These are phyloP conservation scores for Lenzites betulinus DNA, from an alignment of 768 basidiomycete genomes.

Conservation along the genomic window DNA sequence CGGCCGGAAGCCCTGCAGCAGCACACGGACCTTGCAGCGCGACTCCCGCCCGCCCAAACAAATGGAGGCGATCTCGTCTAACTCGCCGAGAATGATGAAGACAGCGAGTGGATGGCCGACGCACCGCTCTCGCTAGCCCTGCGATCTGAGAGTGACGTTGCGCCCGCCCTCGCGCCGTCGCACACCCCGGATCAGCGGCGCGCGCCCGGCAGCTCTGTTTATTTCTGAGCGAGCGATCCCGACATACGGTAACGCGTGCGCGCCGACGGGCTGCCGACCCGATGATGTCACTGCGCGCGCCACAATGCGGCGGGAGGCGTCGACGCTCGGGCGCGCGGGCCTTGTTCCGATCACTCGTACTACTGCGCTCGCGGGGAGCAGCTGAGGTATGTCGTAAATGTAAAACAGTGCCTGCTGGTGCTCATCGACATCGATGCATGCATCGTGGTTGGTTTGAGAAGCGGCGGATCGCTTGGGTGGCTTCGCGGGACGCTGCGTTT, in stretches of 20 bases:
- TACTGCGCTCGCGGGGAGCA: neutral
- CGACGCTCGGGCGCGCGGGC: neutral
- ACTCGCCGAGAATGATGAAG: too few relatives aligned
- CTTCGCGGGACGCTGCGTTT: too few relatives aligned
- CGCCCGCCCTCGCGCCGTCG: neutral
- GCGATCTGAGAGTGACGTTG: neutral
- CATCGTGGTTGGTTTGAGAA: too few relatives aligned
- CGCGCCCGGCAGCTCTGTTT: neutral
- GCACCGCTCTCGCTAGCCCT: neutral
- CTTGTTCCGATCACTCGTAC: constrained; percentile 1
- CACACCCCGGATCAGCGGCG: constrained; percentile 3
- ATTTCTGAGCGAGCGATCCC: neutral
- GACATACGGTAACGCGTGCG: neutral
- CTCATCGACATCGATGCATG: too few relatives aligned
- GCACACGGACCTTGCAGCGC: too few relatives aligned
- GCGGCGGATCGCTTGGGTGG: too few relatives aligned
- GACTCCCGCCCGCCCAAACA: too few relatives aligned
- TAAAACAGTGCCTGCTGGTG: too few relatives aligned
- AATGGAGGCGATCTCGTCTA: too few relatives aligned
- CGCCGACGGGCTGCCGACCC: neutral
- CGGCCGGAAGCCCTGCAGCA: too few relatives aligned
- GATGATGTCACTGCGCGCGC: neutral
- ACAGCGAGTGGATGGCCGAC: too few relatives aligned
- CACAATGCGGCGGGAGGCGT: neutral
- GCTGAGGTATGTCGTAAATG: too few relatives aligned